Percentiles rank a stretch among this genome's conserved stretches.
These are phyloP conservation scores for Colletotrichum destructivum DNA, from an alignment of 2,329 filamentous ascomycete species.

Conservation along the genomic window DNA sequence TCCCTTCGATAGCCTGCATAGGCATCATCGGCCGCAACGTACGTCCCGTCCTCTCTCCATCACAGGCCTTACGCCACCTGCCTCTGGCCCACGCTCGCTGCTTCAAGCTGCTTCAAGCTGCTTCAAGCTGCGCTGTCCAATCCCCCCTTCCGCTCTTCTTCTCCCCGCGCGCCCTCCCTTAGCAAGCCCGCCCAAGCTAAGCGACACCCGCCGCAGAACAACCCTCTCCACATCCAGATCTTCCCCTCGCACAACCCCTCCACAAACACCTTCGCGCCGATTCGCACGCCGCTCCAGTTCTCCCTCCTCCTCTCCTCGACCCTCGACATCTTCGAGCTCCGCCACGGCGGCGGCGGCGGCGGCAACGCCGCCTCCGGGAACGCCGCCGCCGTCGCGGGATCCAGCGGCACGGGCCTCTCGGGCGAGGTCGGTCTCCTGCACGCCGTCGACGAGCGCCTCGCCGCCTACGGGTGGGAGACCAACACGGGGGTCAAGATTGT, in stretches of 20 bases:
- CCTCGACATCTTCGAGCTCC: slow-evolving; percentile 93
- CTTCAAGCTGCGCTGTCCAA: not conserved
- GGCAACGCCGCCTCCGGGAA: slow-evolving; percentile 71
- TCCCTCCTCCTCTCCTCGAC: slow-evolving; percentile 91
- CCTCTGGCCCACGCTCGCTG: not conserved
- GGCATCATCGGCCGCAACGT: slow-evolving; percentile 95
- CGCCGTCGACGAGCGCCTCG: slow-evolving; percentile 92
- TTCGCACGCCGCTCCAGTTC: slow-evolving; percentile 87
- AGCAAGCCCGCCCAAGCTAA: slow-evolving; percentile 30
- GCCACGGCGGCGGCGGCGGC: slow-evolving; percentile 76
- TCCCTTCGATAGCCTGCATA: slow-evolving; percentile 91
- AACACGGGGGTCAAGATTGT: slow-evolving; percentile 95
- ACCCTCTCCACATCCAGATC: slow-evolving; percentile 92
- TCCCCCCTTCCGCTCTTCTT: slow-evolving; percentile 7
- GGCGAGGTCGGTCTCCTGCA: slow-evolving; percentile 94
- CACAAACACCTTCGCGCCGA: slow-evolving; percentile 66
- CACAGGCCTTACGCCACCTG: not conserved
- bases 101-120: not conserved
- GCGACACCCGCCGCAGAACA: slow-evolving; percentile 76
- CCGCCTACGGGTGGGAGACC: slow-evolving; percentile 95
- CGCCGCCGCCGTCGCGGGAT: slow-evolving; percentile 38
- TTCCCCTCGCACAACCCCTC: slow-evolving; percentile 81
- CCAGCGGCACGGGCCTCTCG: slow-evolving; percentile 65
- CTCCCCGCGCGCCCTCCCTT: slow-evolving; percentile 2
- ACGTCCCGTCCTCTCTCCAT: slow-evolving; percentile 50